Percentiles rank a stretch among this genome's conserved stretches.
phyloP scores from a whole-genome alignment of 257 asterid species.

The Ophiorrhiza pumila region DNA sequence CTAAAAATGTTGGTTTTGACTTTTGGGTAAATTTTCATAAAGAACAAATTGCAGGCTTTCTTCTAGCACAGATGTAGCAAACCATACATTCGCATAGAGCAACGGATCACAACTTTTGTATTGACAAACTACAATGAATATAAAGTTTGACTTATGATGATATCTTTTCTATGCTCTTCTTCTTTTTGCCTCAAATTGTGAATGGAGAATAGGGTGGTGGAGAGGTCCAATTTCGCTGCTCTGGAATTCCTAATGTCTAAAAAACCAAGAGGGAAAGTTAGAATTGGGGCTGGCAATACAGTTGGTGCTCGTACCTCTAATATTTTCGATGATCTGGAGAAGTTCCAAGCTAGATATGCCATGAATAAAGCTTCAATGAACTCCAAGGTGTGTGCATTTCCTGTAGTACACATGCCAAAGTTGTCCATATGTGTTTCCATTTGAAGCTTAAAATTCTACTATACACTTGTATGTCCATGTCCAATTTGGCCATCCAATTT shows the following conservation, averaged over 20 bases:
- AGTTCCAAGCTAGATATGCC: conserved; percentile 66
- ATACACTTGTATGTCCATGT: no score
- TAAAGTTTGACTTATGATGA: not conserved
- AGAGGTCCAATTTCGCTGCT: conserved; percentile 75
- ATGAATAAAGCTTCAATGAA: conserved; percentile 36
- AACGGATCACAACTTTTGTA: not conserved
- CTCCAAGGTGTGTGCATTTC: conserved; percentile 39
- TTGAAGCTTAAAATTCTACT: not conserved
- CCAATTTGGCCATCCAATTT: no score
- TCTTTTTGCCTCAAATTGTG: not conserved
- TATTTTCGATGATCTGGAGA: conserved; percentile 69
- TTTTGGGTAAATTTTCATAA: no score
- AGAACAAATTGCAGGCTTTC: not conserved
- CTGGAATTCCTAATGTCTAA: conserved; percentile 89
- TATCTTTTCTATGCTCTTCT: not conserved
- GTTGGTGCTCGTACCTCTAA: conserved; percentile 58
- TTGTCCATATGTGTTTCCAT: not conserved
- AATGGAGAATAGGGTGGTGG: conserved; percentile 47
- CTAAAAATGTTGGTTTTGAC: no score
- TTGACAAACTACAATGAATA: not conserved
- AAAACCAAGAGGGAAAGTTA: conserved; percentile 69
- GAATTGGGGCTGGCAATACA: conserved; percentile 68
- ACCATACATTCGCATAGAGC: not conserved
- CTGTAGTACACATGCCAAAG: not conserved
- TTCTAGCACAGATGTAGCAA: not conserved